Percentiles rank a stretch among this genome's conserved stretches.
Conservation (phyloP, 768 basidiomycete genomes). For the Tremella fuciformis region DNA sequence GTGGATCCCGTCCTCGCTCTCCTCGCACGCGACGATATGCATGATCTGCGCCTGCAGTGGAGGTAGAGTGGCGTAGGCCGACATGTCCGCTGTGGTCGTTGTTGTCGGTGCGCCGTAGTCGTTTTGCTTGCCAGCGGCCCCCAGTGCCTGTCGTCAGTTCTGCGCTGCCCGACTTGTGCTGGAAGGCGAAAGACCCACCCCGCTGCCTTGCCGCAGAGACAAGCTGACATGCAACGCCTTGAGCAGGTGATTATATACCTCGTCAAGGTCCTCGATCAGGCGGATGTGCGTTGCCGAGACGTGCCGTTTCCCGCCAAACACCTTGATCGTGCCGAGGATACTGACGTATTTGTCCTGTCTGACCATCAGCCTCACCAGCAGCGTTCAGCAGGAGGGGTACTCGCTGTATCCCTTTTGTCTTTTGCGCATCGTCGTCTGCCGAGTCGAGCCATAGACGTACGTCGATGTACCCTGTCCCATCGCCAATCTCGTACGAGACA, state of each 20-base stretch:
- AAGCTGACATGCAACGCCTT: slow-evolving; percentile 71
- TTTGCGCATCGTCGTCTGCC: slow-evolving; percentile 58
- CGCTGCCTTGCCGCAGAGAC: slow-evolving; percentile 62
- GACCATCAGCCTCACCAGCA: slow-evolving; percentile 13
- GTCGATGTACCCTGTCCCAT: slow-evolving; percentile 64
- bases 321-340: slow-evolving; percentile 75
- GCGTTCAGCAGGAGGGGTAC: slow-evolving; percentile 16
- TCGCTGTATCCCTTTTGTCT: slow-evolving; percentile 51
- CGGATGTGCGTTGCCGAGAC: slow-evolving; percentile 76
- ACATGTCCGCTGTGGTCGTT: slow-evolving; percentile 15
- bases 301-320: slow-evolving; percentile 75
- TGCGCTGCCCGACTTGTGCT: background rate
- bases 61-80: slow-evolving; percentile 60
- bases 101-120: slow-evolving; percentile 20
- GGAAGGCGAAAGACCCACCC: slow-evolving; percentile 33
- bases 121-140: slow-evolving; percentile 8
- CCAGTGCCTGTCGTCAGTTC: background rate
- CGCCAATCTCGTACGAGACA: slow-evolving; percentile 72
- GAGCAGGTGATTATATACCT: slow-evolving; percentile 75
- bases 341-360: slow-evolving; percentile 78
- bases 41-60: slow-evolving; percentile 65
- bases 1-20: slow-evolving; percentile 65
- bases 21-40: slow-evolving; percentile 61
- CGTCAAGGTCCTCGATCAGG: slow-evolving; percentile 65
- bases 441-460: slow-evolving; percentile 67